Evolutionary conservation across 2,329 filamentous ascomycete species (phyloP).

Genomic region (Albifimbria verrucaria): DNA sequence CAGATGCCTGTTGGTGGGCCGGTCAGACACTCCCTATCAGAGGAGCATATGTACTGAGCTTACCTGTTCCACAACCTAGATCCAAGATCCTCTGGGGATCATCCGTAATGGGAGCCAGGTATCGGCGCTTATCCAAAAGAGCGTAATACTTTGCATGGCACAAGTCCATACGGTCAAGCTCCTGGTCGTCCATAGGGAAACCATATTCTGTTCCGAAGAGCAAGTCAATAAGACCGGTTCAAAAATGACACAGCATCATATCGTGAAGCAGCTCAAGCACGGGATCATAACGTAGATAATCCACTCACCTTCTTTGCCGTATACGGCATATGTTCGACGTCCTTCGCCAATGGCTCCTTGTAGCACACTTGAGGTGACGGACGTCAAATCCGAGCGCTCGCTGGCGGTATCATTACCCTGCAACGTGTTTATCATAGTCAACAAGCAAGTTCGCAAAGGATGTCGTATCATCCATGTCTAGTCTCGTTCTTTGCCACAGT

Average conservation of each 20-base stretch:
- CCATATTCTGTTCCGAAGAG: constrained; percentile 27
- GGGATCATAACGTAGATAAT: too few species aligned
- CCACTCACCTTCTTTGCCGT: constrained; percentile 27
- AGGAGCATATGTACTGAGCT: background rate
- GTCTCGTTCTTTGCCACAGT: background rate
- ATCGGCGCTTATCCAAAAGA: constrained; percentile 21
- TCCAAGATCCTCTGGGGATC: constrained; percentile 24
- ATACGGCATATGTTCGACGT: constrained; percentile 27
- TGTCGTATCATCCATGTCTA: too few species aligned
- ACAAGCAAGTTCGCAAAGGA: too few species aligned
- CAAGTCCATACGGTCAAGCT: constrained; percentile 36
- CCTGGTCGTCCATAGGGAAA: constrained; percentile 35
- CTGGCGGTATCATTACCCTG: constrained; percentile 15
- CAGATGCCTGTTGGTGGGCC: constrained; percentile 21
- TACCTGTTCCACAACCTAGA: constrained; percentile 20
- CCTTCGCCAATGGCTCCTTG: constrained; percentile 23
- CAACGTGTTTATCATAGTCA: background rate
- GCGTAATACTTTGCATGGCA: constrained; percentile 30
- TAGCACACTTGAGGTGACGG: constrained; percentile 24
- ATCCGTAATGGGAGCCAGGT: constrained; percentile 16
- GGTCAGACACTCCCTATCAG: background rate
- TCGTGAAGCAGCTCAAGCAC: too few species aligned
- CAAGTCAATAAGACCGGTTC: too few species aligned
- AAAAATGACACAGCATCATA: too few species aligned
- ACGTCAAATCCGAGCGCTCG: constrained; percentile 20